Conservation (phyloP, 78 protist genomes). For the Polysphondylium violaceum region DNA sequence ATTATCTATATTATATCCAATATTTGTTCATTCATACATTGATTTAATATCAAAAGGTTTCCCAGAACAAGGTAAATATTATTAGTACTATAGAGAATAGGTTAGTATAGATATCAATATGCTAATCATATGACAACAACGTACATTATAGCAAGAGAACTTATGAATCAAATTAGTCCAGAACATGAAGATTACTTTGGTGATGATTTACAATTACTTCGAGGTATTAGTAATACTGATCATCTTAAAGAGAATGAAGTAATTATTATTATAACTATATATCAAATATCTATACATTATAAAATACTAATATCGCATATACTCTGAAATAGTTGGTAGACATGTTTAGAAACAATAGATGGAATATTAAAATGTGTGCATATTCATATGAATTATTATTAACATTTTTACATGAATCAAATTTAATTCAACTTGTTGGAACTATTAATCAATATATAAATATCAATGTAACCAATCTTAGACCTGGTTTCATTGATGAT, state of each 20-base stretch:
- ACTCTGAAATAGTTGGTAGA: conserved; percentile 23
- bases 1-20: conserved; percentile 80
- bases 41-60: conserved; percentile 77
- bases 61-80: conserved; percentile 39
- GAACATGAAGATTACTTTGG: conserved; percentile 83
- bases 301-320: neutral
- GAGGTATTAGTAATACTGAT: conserved; percentile 46
- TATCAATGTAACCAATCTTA: conserved; percentile 64
- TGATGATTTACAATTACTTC: conserved; percentile 52
- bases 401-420: conserved; percentile 81
- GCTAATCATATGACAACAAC: neutral
- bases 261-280: neutral
- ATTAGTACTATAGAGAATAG: neutral
- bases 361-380: conserved; percentile 69
- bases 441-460: conserved; percentile 79
- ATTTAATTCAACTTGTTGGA: conserved; percentile 41
- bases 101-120: neutral
- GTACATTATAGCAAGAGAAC: conserved; percentile 70
- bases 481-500: conserved; percentile 78
- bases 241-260: conserved; percentile 80
- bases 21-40: conserved; percentile 88
- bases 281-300: neutral
- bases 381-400: conserved; percentile 77
- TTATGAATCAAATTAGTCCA: conserved; percentile 74
- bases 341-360: conserved; percentile 59